Conservation (phyloP, 148 eudicot species). For the Beta vulgaris region DNA sequence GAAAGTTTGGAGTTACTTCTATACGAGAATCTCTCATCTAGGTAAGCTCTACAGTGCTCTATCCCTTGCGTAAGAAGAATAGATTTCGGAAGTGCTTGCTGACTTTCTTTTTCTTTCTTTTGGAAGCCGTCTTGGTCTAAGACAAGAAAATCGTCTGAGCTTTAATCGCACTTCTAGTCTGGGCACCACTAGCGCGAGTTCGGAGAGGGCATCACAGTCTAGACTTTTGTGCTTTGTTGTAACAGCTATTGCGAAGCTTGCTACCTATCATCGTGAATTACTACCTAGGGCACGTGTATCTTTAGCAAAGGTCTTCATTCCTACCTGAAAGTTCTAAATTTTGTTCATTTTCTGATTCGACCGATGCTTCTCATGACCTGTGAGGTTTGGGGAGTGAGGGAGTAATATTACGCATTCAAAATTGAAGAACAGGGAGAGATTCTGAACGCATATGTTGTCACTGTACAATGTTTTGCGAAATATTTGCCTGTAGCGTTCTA, state of each 20-base stretch:
- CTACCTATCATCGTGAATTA: slow-evolving; percentile 87
- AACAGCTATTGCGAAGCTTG: slow-evolving; percentile 95
- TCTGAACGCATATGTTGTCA: background rate
- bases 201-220: slow-evolving; percentile 65
- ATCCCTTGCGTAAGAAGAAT: background rate
- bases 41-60: slow-evolving; percentile 40
- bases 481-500: background rate
- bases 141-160: slow-evolving; percentile 49
- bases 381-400: background rate
- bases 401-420: background rate
- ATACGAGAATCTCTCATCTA: slow-evolving; percentile 90
- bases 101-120: slow-evolving; percentile 24
- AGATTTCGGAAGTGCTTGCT: slow-evolving; percentile 11
- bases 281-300: slow-evolving; percentile 95
- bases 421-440: background rate
- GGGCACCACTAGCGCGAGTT: slow-evolving; percentile 44
- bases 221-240: slow-evolving; percentile 96
- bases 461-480: slow-evolving; percentile 1
- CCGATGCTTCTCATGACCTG: background rate
- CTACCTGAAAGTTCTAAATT: background rate
- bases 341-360: background rate
- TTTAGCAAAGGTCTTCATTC: slow-evolving; percentile 57
- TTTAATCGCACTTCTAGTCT: slow-evolving; percentile 43
- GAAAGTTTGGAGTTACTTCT: slow-evolving; percentile 92
- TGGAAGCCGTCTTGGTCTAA: slow-evolving; percentile 75